These are phyloP conservation scores for Pilasporangium apinafurcum DNA, from an alignment of 352 stramenopile species.

Conservation along the genomic window DNA sequence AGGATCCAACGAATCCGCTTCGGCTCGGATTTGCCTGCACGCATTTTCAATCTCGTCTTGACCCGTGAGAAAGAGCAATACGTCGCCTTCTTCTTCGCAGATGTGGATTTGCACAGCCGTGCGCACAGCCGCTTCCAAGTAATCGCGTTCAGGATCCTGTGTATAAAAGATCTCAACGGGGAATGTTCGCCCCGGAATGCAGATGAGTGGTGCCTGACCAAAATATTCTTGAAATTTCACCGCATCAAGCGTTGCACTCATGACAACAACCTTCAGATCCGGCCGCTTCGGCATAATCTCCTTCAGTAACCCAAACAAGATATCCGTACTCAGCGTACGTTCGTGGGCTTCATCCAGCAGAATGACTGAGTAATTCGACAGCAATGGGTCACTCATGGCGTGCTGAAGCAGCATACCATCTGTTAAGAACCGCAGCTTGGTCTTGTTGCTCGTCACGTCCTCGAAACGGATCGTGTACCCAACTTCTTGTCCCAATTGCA, in stretches of 20 bases:
- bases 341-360: constrained; percentile 98
- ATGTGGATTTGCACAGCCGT: constrained; percentile 96
- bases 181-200: constrained; percentile 95
- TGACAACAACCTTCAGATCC: constrained; percentile 98
- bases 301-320: constrained; percentile 98
- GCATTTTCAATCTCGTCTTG: constrained; percentile 99
- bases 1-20: constrained; percentile 86
- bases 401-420: constrained; percentile 97
- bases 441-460: constrained; percentile 88
- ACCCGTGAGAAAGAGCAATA: constrained; percentile 99
- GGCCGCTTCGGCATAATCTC: constrained; percentile 91
- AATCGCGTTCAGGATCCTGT: constrained; percentile 95
- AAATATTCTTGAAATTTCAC: constrained; percentile 96
- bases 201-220: constrained; percentile 88
- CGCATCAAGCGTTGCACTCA: constrained; percentile 98
- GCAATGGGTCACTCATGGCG: constrained; percentile 93
- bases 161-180: constrained; percentile 99
- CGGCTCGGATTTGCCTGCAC: constrained; percentile 87
- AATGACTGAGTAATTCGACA: constrained; percentile 96
- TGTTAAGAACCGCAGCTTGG: constrained; percentile 78
- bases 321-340: constrained; percentile 95
- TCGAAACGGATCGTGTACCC: constrained; percentile 99
- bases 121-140: constrained; percentile 91
- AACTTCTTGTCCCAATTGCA: constrained; percentile 95
- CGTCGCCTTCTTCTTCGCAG: constrained; percentile 95